Percentiles rank a stretch among this genome's conserved stretches.
These are phyloP conservation scores for Tagetes erecta DNA, from an alignment of 129 eudicot species.

Conservation along the genomic window DNA sequence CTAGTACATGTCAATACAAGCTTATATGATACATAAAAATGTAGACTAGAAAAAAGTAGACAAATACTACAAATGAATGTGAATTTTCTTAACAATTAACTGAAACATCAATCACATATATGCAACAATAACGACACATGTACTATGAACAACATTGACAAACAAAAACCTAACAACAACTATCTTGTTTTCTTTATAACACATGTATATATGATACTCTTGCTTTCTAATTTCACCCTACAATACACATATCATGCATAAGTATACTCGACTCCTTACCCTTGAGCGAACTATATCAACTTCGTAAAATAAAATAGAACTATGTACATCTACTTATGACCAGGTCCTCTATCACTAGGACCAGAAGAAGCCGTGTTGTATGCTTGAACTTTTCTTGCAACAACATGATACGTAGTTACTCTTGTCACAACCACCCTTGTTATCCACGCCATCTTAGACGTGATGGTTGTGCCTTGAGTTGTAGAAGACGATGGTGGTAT, in stretches of 20 bases:
- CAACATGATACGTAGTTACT: background rate
- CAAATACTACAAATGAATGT: conserved; percentile 8
- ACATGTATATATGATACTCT: conserved; percentile 1
- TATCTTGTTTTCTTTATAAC: background rate
- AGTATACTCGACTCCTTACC: background rate
- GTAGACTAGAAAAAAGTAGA: background rate
- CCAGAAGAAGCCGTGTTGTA: conserved; percentile 41
- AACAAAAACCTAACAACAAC: background rate
- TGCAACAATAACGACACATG: background rate
- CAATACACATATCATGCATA: background rate
- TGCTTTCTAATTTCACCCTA: background rate
- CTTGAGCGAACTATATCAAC: background rate
- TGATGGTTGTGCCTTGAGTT: background rate
- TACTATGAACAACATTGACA: background rate
- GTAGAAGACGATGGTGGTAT: conserved; percentile 2
- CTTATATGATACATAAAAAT: background rate
- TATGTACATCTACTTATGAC: conserved; percentile 28
- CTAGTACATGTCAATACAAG: background rate
- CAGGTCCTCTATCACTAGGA: conserved; percentile 34
- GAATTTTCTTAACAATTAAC: background rate
- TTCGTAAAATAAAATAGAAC: background rate
- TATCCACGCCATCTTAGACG: background rate
- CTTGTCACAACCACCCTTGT: background rate
- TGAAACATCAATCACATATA: background rate
- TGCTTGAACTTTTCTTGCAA: conserved; percentile 28